phyloP scores from a whole-genome alignment of 2,329 filamentous ascomycete species.

The Diaporthe sp. region DNA sequence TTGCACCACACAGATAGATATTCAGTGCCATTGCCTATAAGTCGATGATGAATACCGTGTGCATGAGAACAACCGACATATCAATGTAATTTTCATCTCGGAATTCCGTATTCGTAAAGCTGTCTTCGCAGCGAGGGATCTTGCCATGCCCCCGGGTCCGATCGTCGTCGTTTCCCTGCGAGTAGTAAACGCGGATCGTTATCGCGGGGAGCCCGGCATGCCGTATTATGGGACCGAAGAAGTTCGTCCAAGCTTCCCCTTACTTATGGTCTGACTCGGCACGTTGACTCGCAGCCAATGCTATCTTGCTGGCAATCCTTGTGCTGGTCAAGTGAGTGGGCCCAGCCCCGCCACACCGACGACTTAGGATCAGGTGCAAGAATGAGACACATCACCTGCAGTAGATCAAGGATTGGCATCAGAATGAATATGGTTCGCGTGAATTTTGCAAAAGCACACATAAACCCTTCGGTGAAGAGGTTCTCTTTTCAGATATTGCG shows the following conservation, averaged over 20 bases:
- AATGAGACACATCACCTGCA: background rate
- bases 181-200: background rate
- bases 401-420: background rate
- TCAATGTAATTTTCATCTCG: too few species aligned
- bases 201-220: background rate
- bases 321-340: background rate
- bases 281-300: background rate
- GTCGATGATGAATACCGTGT: too few species aligned
- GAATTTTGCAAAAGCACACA: too few species aligned
- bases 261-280: background rate
- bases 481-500: background rate
- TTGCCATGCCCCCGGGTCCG: too few species aligned
- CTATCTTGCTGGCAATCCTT: background rate
- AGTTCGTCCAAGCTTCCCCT: background rate
- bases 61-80: too few species aligned
- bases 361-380: background rate
- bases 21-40: too few species aligned
- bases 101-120: background rate
- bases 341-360: background rate
- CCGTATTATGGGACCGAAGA: background rate
- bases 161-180: background rate
- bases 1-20: too few species aligned
- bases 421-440: background rate
- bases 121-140: background rate
- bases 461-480: too few species aligned